Evolutionary conservation across 2,329 filamentous ascomycete species (phyloP), one percentile per base, ranked within the genome.

Genomic region (Catunica adiposa): DNA sequence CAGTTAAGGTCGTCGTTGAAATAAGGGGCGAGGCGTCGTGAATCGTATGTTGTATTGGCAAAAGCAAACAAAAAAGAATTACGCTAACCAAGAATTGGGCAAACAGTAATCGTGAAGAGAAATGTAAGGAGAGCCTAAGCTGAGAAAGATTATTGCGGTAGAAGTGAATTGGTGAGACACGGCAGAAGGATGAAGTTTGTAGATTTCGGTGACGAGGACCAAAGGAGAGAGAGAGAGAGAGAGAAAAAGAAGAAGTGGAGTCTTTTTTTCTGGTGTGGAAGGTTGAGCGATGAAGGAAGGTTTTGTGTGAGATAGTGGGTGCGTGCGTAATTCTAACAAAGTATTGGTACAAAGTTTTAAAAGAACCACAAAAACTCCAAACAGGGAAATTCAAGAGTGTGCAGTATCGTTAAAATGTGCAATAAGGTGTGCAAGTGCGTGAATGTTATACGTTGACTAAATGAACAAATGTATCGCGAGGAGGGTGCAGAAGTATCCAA

Each of bases 41-140:
- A 51, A n/a, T 47, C 25, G 9, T 11, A 20, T 5, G 4, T 29
- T 31, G 25, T 23, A 31, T 29, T 6, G 17, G 48, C 25, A 51
- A 51, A n/a, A 51, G 25, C 26, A 51, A 51, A 20, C 14, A 51
- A 31, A n/a, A 51, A 51, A 22, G 9, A 31, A 34, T 51, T 51
- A 20, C 15, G 11, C 3, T 37, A 22, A 29, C 20, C 15, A 29
- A 29, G 31, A 6, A 51, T 29, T 37, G 23, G 48, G 20, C 25
- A 50, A 50, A 20, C 25, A 34, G 26, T 29, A 51, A 51, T 51
- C 17, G 48, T 17, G 17, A 20, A 26, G 23, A 54, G 48, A 51
- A 51, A 48, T 38, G 42, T 40, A 50, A 48, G 8, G 11, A 54
- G 53, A 40, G 53, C 53, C 46, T 50, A 47, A 52, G 50, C 3